These are phyloP conservation scores for Hymenoscyphus linearis DNA, from an alignment of 2,329 filamentous ascomycete species.

Conservation along the genomic window DNA sequence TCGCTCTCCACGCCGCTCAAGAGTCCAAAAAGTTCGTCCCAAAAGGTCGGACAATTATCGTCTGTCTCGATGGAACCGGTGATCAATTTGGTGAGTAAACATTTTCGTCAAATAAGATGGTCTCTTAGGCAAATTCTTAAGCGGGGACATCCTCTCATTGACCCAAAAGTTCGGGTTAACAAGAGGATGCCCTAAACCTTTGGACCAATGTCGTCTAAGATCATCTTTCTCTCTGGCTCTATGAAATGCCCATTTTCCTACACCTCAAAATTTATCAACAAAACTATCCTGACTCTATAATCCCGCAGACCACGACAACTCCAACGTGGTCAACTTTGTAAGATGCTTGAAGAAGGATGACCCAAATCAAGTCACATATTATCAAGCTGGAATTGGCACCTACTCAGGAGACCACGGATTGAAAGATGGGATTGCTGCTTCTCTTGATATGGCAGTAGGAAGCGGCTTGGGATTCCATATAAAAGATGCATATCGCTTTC, in stretches of 20 bases:
- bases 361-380: conserved; percentile 36
- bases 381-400: conserved; percentile 42
- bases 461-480: conserved; percentile 39
- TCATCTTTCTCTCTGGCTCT: too few species aligned
- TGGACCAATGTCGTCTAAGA: too few species aligned
- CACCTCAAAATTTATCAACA: too few species aligned
- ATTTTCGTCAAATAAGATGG: too few species aligned
- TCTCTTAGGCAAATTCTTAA: too few species aligned
- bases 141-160: too few species aligned
- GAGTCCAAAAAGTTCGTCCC: conserved; percentile 8
- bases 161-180: too few species aligned
- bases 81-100: conserved; percentile 34
- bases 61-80: conserved; percentile 41
- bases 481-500: conserved; percentile 38
- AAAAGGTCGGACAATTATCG: conserved; percentile 29
- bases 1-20: conserved; percentile 15
- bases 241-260: too few species aligned
- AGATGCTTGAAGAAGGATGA: conserved; percentile 39
- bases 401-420: conserved; percentile 36
- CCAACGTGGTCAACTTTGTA: conserved; percentile 41
- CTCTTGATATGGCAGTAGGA: conserved; percentile 40
- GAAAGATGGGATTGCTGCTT: conserved; percentile 35
- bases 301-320: conserved; percentile 32
- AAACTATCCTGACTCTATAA: too few species aligned
- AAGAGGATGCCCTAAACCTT: too few species aligned